These are phyloP conservation scores for Fusarium anthophilum DNA, from an alignment of 2,329 filamentous ascomycete species.

Conservation along the genomic window DNA sequence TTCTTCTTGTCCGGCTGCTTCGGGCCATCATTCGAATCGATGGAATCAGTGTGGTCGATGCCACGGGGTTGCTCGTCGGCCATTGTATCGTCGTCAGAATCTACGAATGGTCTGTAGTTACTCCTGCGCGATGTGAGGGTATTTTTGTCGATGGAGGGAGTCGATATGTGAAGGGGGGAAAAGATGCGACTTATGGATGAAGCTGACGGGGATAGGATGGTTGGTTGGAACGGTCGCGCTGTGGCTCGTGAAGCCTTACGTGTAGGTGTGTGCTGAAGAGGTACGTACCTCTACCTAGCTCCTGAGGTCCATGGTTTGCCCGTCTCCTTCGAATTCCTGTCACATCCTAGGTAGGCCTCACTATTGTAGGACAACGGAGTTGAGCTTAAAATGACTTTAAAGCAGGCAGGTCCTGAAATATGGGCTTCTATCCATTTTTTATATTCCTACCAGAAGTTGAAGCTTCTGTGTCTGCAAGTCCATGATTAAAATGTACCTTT, in stretches of 20 bases:
- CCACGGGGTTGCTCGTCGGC: slow-evolving; percentile 56
- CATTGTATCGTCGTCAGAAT: slow-evolving; percentile 51
- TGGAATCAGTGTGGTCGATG: slow-evolving; percentile 61
- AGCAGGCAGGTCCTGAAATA: not conserved
- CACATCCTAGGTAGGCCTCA: not conserved
- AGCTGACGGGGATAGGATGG: slow-evolving; percentile 28
- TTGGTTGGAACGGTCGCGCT: slow-evolving; percentile 17
- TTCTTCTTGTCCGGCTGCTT: slow-evolving; percentile 80
- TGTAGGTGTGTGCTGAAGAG: slow-evolving; percentile 7
- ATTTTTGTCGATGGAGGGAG: slow-evolving; percentile 15
- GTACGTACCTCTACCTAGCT: slow-evolving; percentile 11
- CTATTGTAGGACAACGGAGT: not conserved
- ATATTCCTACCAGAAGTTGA: not conserved
- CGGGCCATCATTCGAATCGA: slow-evolving; percentile 63
- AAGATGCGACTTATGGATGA: slow-evolving; percentile 25
- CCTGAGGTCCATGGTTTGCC: not conserved
- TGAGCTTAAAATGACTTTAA: not conserved
- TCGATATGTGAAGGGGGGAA: slow-evolving; percentile 3
- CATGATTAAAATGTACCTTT: not conserved
- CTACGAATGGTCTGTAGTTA: not conserved
- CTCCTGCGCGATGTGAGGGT: slow-evolving; percentile 19
- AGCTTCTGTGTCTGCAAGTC: not conserved
- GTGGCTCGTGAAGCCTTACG: slow-evolving; percentile 32
- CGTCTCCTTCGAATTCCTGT: not conserved
- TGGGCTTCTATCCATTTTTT: not conserved